Conservation (phyloP, 2,329 filamentous ascomycete species). For the Alternaria gaisen region DNA sequence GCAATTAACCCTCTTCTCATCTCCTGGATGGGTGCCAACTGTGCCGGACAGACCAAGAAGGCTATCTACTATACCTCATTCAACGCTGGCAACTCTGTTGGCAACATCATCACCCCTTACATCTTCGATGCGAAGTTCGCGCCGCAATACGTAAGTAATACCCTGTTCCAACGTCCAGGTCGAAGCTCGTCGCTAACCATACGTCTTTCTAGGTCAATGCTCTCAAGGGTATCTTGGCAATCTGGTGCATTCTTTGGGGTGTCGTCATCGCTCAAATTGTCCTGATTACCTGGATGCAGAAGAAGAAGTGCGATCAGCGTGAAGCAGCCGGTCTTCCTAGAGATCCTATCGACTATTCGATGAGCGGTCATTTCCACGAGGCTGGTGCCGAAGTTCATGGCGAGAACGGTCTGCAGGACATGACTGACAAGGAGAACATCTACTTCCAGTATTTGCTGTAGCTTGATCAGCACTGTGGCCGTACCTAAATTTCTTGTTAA, state of each 20-base stretch:
- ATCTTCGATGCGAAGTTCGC: constrained; percentile 33
- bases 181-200: background rate
- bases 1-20: constrained; percentile 72
- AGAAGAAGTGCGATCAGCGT: constrained; percentile 32
- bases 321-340: constrained; percentile 31
- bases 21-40: constrained; percentile 75
- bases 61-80: constrained; percentile 70
- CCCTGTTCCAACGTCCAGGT: background rate
- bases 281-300: constrained; percentile 31
- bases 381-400: constrained; percentile 30
- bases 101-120: constrained; percentile 63
- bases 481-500: background rate
- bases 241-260: constrained; percentile 33
- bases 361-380: constrained; percentile 28
- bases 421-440: constrained; percentile 34
- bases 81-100: constrained; percentile 68
- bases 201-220: constrained; percentile 23
- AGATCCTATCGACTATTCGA: constrained; percentile 28
- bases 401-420: constrained; percentile 35
- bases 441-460: constrained; percentile 35
- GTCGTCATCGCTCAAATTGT: constrained; percentile 27
- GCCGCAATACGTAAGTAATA: constrained; percentile 32
- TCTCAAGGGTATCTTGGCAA: constrained; percentile 31
- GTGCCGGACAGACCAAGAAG: constrained; percentile 73
- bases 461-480: background rate